Conservation (phyloP, 1,139 yeast species). For the Dujonia santamariae region DNA sequence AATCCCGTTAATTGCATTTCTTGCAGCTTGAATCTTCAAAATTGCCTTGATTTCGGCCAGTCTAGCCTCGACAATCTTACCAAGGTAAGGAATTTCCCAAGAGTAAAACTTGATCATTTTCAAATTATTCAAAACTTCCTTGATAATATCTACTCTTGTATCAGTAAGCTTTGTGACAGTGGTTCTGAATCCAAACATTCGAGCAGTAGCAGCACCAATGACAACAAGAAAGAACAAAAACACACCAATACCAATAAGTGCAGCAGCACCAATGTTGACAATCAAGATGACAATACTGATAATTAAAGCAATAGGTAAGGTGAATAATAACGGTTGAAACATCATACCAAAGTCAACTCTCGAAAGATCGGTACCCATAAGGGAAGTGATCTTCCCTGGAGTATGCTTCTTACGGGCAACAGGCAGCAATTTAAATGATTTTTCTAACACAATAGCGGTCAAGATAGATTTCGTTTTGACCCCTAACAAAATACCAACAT, state of each 20-base stretch:
- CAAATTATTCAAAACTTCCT: slow-evolving; percentile 57
- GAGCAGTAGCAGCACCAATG: slow-evolving; percentile 8
- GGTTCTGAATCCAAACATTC: slow-evolving; percentile 13
- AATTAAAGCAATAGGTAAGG: slow-evolving; percentile 54
- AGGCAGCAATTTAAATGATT: slow-evolving; percentile 16
- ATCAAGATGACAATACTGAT: slow-evolving; percentile 58
- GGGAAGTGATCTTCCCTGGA: slow-evolving; percentile 18
- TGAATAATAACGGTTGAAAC: slow-evolving; percentile 58
- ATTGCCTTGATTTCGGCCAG: slow-evolving; percentile 11
- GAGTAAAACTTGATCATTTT: slow-evolving; percentile 60
- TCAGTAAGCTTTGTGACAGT: slow-evolving; percentile 48
- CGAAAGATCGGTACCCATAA: slow-evolving; percentile 21
- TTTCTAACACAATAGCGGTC: slow-evolving; percentile 17
- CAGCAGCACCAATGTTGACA: slow-evolving; percentile 65
- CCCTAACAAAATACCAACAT: slow-evolving; percentile 20
- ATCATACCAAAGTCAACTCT: slow-evolving; percentile 15
- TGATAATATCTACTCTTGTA: slow-evolving; percentile 50
- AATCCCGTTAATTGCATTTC: slow-evolving; percentile 11
- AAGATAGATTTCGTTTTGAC: slow-evolving; percentile 17
- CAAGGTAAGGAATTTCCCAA: slow-evolving; percentile 18
- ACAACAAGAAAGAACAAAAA: slow-evolving; percentile 26
- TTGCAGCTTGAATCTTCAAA: slow-evolving; percentile 11
- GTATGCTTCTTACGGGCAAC: slow-evolving; percentile 14
- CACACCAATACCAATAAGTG: slow-evolving; percentile 58
- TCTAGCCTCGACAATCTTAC: slow-evolving; percentile 9